Conservation (phyloP, 2,329 filamentous ascomycete genomes). For the Aaosphaeria arxii region DNA sequence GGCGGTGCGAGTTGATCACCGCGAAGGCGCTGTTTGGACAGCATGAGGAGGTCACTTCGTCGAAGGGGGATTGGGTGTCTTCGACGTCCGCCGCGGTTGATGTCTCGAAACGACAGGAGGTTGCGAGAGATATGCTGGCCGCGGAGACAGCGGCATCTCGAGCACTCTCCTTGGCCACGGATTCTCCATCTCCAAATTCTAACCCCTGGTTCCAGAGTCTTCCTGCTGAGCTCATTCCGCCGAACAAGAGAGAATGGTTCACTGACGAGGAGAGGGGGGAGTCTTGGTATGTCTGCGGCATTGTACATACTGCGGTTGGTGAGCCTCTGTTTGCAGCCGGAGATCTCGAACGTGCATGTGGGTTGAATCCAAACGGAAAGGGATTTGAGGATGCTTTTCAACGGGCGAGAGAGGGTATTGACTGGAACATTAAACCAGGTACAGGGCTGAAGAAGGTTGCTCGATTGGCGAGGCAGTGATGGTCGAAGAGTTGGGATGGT, state of each 20-base stretch:
- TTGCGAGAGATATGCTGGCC: conserved; percentile 18
- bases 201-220: conserved; percentile 31
- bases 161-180: conserved; percentile 23
- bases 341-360: conserved; percentile 27
- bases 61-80: conserved; percentile 13
- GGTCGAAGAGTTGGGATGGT: neutral
- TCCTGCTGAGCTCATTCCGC: conserved; percentile 29
- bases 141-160: conserved; percentile 21
- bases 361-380: conserved; percentile 10
- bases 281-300: conserved; percentile 26
- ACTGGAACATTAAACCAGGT: conserved; percentile 27
- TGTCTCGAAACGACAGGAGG: neutral
- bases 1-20: conserved; percentile 24
- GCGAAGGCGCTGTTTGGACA: conserved; percentile 17
- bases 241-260: conserved; percentile 28
- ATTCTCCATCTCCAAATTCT: conserved; percentile 20
- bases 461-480: conserved; percentile 10
- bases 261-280: conserved; percentile 21
- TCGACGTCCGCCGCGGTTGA: neutral
- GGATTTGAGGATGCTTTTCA: conserved; percentile 20
- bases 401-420: conserved; percentile 23
- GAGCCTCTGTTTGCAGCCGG: conserved; percentile 33
- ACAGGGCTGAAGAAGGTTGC: conserved; percentile 19
- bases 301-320: conserved; percentile 24
- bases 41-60: conserved; percentile 4